A percentile compares a stretch with the other conserved stretches of the same genome.
These are phyloP conservation scores for Nigrograna mackinnonii DNA, from an alignment of 2,329 filamentous ascomycete genomes.

Conservation along the genomic window DNA sequence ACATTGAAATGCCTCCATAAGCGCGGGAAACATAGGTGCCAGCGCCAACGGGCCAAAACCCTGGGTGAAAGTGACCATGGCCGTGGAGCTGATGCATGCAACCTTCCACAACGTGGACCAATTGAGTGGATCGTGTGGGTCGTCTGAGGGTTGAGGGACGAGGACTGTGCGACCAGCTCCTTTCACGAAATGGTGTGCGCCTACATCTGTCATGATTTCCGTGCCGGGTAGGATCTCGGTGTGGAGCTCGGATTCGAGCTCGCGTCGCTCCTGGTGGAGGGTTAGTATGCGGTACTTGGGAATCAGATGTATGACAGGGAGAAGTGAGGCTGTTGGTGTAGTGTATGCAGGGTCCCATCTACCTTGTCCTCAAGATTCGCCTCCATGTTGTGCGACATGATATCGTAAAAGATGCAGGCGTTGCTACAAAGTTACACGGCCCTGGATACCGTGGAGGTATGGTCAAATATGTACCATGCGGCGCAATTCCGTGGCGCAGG, in stretches of 20 bases:
- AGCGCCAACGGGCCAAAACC: constrained; percentile 59
- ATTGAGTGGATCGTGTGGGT: constrained; percentile 58
- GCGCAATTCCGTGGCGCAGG: no score
- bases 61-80: constrained; percentile 55
- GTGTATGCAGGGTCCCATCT: no score
- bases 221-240: constrained; percentile 61
- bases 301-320: no score
- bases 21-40: constrained; percentile 62
- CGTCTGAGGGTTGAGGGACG: constrained; percentile 57
- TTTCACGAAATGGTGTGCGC: constrained; percentile 67
- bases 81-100: constrained; percentile 51
- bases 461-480: no score
- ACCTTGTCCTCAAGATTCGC: no score
- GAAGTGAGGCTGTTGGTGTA: no score
- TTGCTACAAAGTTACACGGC: no score
- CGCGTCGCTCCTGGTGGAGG: constrained; percentile 43
- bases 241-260: constrained; percentile 57
- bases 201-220: constrained; percentile 65
- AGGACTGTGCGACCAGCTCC: constrained; percentile 48
- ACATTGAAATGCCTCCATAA: constrained; percentile 60
- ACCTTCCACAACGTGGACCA: constrained; percentile 56
- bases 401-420: no score
- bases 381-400: no score
- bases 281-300: background rate
- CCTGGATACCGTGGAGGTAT: no score